These are phyloP conservation scores for Wickerhamomyces alni DNA, from an alignment of 805 yeast species.

Conservation along the genomic window DNA sequence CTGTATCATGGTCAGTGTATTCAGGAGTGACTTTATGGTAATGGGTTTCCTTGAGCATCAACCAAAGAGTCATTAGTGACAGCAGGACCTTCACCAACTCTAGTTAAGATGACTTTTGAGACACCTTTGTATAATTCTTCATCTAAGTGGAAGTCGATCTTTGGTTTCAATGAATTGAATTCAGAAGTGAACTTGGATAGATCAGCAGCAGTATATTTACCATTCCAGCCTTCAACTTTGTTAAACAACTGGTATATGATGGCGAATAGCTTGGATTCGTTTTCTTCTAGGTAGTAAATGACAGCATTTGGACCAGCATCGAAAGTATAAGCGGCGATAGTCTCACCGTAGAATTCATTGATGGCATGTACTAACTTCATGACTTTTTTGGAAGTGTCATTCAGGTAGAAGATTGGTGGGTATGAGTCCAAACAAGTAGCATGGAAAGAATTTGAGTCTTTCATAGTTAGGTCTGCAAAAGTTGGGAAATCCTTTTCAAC, in stretches of 20 bases:
- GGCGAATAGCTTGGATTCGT: slow-evolving; percentile 71
- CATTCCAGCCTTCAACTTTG: slow-evolving; percentile 65
- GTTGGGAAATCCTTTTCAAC: slow-evolving; percentile 62
- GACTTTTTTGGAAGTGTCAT: slow-evolving; percentile 81
- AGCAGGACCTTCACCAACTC: slow-evolving; percentile 86
- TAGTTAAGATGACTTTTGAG: slow-evolving; percentile 75
- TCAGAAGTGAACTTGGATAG: slow-evolving; percentile 18
- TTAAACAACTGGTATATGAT: slow-evolving; percentile 56
- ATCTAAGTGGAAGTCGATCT: slow-evolving; percentile 36
- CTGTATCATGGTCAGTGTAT: too few relatives aligned
- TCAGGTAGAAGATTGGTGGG: slow-evolving; percentile 94
- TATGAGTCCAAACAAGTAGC: slow-evolving; percentile 93
- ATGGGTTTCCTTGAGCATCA: slow-evolving; percentile 60
- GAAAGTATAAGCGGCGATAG: slow-evolving; percentile 91
- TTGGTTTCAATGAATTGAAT: slow-evolving; percentile 25
- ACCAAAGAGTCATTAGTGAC: slow-evolving; percentile 50
- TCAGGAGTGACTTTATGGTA: slow-evolving; percentile 1
- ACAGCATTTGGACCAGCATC: slow-evolving; percentile 99
- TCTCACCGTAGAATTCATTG: slow-evolving; percentile 49
- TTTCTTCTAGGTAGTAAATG: slow-evolving; percentile 72
- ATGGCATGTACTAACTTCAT: slow-evolving; percentile 74
- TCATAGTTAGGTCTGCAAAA: slow-evolving; percentile 91
- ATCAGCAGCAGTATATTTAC: slow-evolving; percentile 28
- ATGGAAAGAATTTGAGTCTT: slow-evolving; percentile 95
- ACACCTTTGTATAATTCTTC: slow-evolving; percentile 62